Percentiles rank a stretch among this genome's conserved stretches.
Conservation (phyloP, 2,329 filamentous ascomycete genomes). For the Dactylella cylindrospora region DNA sequence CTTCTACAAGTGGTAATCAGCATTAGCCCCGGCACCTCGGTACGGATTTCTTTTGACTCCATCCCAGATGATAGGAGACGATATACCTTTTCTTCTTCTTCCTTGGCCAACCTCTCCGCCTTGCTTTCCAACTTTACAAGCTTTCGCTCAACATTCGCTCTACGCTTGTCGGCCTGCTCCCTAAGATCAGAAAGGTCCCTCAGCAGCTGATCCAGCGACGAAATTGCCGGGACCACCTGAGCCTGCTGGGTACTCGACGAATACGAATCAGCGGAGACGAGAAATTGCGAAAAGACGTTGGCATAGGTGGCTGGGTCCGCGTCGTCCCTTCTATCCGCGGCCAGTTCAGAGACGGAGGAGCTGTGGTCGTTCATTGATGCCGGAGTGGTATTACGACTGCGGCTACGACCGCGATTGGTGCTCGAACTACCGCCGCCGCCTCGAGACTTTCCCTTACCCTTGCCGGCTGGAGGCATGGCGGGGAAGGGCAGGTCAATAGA, state of each 20-base stretch:
- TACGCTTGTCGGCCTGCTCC: conserved; percentile 36
- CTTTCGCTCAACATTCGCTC: conserved; percentile 23
- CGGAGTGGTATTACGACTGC: conserved; percentile 43
- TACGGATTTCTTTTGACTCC: neutral
- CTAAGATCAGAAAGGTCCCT: conserved; percentile 37
- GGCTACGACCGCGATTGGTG: conserved; percentile 41
- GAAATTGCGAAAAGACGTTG: conserved; percentile 36
- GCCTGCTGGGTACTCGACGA: conserved; percentile 17
- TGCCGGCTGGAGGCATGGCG: conserved; percentile 44
- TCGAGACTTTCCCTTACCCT: conserved; percentile 42
- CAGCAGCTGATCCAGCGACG: conserved; percentile 33
- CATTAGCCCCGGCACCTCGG: neutral
- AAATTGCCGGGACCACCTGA: conserved; percentile 39
- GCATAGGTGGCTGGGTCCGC: conserved; percentile 34
- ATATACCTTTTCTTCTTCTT: conserved; percentile 35
- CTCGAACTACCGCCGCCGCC: conserved; percentile 41
- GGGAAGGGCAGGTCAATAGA: conserved; percentile 4
- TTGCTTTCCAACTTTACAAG: conserved; percentile 29
- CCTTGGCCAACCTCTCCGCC: conserved; percentile 25
- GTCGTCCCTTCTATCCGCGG: conserved; percentile 30
- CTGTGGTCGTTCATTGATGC: conserved; percentile 43
- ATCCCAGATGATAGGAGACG: neutral
- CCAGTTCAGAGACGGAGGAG: conserved; percentile 40
- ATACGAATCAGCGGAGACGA: conserved; percentile 39
- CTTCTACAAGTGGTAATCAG: conserved; percentile 18